phyloP scores from a whole-genome alignment of 2,329 filamentous ascomycete species.

The Cryphonectria nitschkei region DNA sequence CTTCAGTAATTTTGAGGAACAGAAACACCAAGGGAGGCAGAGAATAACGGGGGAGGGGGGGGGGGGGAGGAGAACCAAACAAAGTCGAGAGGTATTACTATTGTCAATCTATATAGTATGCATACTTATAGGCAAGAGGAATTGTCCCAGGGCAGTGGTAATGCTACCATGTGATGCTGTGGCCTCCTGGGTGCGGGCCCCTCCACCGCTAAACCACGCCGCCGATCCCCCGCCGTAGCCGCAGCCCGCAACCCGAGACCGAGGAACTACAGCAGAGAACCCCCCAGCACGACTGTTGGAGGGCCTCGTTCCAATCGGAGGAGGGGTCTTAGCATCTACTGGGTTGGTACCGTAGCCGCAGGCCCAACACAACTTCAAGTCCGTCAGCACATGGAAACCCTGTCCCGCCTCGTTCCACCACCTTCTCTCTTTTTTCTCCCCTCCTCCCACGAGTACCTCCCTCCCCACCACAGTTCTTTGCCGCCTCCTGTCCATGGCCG shows the following conservation, averaged over 20 bases:
- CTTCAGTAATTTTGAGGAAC: too few species aligned
- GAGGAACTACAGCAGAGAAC: not conserved
- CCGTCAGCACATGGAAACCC: not conserved
- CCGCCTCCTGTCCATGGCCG: conserved; percentile 17
- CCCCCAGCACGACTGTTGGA: not conserved
- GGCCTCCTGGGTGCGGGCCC: too few species aligned
- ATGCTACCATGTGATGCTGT: not conserved
- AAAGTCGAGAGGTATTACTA: not conserved
- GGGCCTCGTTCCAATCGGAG: not conserved
- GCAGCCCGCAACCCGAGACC: not conserved
- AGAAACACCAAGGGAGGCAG: too few species aligned
- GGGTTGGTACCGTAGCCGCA: not conserved
- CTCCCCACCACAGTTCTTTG: not conserved
- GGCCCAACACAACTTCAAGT: not conserved
- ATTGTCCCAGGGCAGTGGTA: not conserved
- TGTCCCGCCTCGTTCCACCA: not conserved
- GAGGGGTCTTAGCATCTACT: not conserved
- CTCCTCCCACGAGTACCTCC: not conserved
- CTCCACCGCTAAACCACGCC: not conserved
- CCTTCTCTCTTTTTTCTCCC: not conserved
- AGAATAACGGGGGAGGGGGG: too few species aligned
- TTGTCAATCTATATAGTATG: too few species aligned
- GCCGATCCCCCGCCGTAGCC: not conserved
- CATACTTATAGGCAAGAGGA: too few species aligned
- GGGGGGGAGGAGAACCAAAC: not conserved